Evolutionary conservation across 371 early-diverging fungal genomes (phyloP), one percentile per base, ranked within the genome.

Genomic region (Vairimorpha ceranae): DNA sequence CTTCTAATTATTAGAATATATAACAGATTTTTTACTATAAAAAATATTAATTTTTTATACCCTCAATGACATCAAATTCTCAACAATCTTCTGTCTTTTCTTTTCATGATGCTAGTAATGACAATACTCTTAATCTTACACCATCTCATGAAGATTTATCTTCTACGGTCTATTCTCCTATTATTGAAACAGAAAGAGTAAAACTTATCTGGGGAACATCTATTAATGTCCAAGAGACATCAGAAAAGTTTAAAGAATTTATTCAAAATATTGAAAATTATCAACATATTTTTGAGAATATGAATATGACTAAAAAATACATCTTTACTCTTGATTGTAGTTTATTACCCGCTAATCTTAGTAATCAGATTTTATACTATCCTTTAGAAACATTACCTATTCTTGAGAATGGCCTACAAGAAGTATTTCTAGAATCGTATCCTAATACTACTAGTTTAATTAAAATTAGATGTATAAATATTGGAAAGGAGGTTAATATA

Each of bases 351-450:
- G 45, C 48, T 1, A 68, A 63, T 29, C 84, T 97, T 27, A 91
- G 91, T 79, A 83, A 89, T 74, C 93, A 93, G 78, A 84, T 97
- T 35, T 80, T 90, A 27, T 88, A 89, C 51, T 98, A 94, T 85
- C 99, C 99, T 29, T 91, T 93, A 76, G 99, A 99, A 85, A 90
- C 96, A 52, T 89, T 99, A 80, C 92, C 95, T 0, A 78, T 87
- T 21, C 87, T 98, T 88, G 95, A 97, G 86, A 89, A 90, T 72
- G 87, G 89, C 2, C 79, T 95, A 54, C 87, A 89, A 1, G 90
- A 93, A 70, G 80, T 89, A 41, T 92, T 88, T 77, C 73, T 86
- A 45, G 89, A 91, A 59, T 81, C 85, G 56, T 89, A 87, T 75
- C 88, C 88, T 0, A 88, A 88, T 46, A 84, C 81, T 0, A 87